Evolutionary conservation across 805 yeast genomes (phyloP).

Genomic region (Myxozyma vanderwaltii): DNA sequence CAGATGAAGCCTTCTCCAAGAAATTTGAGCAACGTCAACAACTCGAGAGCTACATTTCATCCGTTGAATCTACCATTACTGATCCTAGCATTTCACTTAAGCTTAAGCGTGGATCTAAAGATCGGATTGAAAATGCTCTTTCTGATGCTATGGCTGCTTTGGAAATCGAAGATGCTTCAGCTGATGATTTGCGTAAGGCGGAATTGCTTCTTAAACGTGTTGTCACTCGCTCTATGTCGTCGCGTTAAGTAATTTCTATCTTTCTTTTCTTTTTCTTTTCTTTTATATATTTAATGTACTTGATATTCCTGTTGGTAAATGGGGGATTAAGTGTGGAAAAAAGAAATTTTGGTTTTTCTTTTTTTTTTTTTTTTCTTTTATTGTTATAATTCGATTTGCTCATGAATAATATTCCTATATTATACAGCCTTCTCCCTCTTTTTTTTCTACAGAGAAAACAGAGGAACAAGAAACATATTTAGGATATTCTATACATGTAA

Average conservation of each 20-base stretch:
- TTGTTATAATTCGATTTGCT: no score
- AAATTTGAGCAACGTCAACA: conserved; percentile 99
- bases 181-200: conserved; percentile 98
- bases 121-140: conserved; percentile 95
- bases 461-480: no score
- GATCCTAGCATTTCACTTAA: conserved; percentile 98
- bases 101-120: conserved; percentile 95
- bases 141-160: conserved; percentile 98
- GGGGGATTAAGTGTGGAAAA: no score
- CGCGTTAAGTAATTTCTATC: conserved; percentile 22
- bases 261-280: not conserved
- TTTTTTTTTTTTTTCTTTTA: no score
- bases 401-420: no score
- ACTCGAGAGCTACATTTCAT: conserved; percentile 96
- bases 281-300: not conserved
- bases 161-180: conserved; percentile 92
- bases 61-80: conserved; percentile 92
- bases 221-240: conserved; percentile 49
- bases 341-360: no score
- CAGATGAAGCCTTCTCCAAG: conserved; percentile 99
- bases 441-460: no score
- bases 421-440: no score
- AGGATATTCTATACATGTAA: no score
- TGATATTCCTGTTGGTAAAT: not conserved
- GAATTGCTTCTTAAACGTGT: conserved; percentile 99